Evolutionary conservation across 306 rosid species (phyloP).

Genomic region (Rosa lucieae): DNA sequence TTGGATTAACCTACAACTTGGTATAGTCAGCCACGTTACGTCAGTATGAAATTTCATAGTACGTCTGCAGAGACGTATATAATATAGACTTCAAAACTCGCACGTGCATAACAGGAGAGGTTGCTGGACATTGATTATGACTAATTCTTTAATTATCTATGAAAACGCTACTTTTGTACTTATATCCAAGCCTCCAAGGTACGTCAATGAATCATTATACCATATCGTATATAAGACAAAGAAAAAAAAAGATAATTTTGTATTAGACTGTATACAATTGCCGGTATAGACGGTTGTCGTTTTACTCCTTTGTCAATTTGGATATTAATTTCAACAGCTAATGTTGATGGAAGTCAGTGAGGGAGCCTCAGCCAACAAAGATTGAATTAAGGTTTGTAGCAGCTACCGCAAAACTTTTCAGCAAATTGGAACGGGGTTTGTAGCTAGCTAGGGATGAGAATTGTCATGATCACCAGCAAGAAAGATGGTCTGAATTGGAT

Average conservation of each 20-base stretch:
- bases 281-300: not conserved
- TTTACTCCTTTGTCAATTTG: not conserved
- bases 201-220: not conserved
- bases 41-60: not conserved
- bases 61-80: not conserved
- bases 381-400: constrained; percentile 10
- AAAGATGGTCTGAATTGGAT: constrained; percentile 1
- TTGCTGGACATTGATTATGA: not conserved
- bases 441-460: not conserved
- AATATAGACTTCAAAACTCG: not conserved
- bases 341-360: not conserved
- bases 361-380: not conserved
- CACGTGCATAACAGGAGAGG: not conserved
- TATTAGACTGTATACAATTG: not conserved
- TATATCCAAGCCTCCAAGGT: not conserved
- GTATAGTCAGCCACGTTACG: not conserved
- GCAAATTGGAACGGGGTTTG: not conserved
- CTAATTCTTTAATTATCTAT: not conserved
- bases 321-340: not conserved
- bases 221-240: not conserved
- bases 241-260: not conserved
- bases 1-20: not conserved
- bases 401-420: not conserved
- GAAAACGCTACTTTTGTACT: not conserved
- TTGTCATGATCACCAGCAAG: not conserved